Evolutionary conservation across 306 rosid species (phyloP).

Genomic region (Trichosanthes truncata): DNA sequence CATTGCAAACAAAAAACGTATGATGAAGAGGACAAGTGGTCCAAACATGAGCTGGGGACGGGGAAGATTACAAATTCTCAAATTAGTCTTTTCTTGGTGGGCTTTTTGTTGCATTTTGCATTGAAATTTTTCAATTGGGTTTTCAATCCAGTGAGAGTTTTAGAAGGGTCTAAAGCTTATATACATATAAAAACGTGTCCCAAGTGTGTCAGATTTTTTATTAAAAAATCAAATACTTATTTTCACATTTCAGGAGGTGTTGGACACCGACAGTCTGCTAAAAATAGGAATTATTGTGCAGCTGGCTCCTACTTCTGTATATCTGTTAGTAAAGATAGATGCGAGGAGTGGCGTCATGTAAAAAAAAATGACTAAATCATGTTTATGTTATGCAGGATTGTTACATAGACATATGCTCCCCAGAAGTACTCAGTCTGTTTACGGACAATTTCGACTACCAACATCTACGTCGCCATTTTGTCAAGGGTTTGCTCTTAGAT

Average conservation of each 20-base stretch:
- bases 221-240: neutral
- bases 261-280: neutral
- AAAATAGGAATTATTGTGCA: neutral
- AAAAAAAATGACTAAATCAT: neutral
- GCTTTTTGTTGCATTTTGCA: neutral
- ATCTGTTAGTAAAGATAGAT: neutral
- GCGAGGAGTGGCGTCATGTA: neutral
- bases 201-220: neutral
- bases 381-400: conserved; percentile 70
- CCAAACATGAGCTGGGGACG: neutral
- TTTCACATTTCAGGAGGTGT: neutral
- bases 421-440: conserved; percentile 93
- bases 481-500: conserved; percentile 91
- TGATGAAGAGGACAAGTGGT: neutral
- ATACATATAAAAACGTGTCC: neutral
- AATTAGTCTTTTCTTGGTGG: neutral
- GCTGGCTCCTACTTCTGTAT: neutral
- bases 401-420: conserved; percentile 86
- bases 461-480: conserved; percentile 94
- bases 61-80: neutral
- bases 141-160: neutral
- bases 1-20: neutral
- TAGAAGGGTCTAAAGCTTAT: neutral
- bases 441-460: conserved; percentile 98
- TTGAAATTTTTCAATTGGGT: neutral